A percentile compares a stretch with the other conserved stretches of the same genome.
These are phyloP conservation scores for Populus tremula DNA, from an alignment of 345 rosid genomes.

Conservation along the genomic window DNA sequence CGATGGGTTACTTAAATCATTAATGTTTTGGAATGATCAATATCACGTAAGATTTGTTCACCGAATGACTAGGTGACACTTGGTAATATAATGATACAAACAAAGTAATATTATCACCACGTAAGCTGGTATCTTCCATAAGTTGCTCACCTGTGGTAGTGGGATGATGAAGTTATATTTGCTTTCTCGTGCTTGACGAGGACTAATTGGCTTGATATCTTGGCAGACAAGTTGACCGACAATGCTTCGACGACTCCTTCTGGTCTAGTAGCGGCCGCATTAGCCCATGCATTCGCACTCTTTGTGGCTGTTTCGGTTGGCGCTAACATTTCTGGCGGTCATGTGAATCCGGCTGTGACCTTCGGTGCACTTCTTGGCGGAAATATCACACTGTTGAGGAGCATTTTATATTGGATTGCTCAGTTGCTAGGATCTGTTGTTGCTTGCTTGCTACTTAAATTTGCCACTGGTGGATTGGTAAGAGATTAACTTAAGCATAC, in stretches of 20 bases:
- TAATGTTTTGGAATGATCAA: background rate
- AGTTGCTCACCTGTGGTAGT: background rate
- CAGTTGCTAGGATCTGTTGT: constrained; percentile 25
- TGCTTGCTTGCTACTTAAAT: constrained; percentile 26
- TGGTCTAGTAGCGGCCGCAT: constrained; percentile 17
- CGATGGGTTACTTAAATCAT: background rate
- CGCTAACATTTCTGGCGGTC: constrained; percentile 25
- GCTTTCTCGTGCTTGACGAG: background rate
- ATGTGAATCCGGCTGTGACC: constrained; percentile 27
- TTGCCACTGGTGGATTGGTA: constrained; percentile 20
- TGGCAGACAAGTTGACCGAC: constrained; percentile 32
- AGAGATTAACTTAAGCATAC: background rate
- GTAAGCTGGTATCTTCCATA: too few relatives aligned
- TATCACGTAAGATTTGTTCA: background rate
- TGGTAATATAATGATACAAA: background rate
- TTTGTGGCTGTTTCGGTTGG: constrained; percentile 28
- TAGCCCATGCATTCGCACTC: constrained; percentile 24
- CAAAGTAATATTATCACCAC: background rate
- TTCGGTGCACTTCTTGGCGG: constrained; percentile 27
- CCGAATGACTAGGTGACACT: background rate
- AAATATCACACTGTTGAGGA: constrained; percentile 17
- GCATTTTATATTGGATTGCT: constrained; percentile 26
- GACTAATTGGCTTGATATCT: background rate
- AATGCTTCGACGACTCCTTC: constrained; percentile 28
- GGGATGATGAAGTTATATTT: background rate